Conservation (phyloP, 2,329 filamentous ascomycete species). For the Cytospora paraplurivora region DNA sequence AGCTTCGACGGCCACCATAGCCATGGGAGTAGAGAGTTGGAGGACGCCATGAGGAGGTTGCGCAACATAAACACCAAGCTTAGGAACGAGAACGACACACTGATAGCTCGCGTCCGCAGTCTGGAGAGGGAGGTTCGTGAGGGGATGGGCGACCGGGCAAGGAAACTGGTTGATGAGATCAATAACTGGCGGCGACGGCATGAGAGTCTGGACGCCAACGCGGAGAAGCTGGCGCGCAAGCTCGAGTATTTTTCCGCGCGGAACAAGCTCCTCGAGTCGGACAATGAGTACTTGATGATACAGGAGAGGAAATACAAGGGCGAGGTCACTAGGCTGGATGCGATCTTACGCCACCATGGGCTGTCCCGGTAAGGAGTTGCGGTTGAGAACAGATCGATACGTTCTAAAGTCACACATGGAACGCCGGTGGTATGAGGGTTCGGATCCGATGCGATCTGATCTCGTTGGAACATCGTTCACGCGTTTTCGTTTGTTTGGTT, state of each 20-base stretch:
- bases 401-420: background rate
- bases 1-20: slow-evolving; percentile 36
- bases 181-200: slow-evolving; percentile 31
- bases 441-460: slow-evolving; percentile 4
- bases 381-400: background rate
- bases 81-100: slow-evolving; percentile 42
- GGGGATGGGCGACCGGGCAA: slow-evolving; percentile 30
- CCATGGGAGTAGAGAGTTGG: slow-evolving; percentile 35
- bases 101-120: slow-evolving; percentile 39
- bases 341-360: slow-evolving; percentile 33
- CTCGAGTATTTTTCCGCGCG: slow-evolving; percentile 34
- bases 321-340: slow-evolving; percentile 31
- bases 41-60: slow-evolving; percentile 39
- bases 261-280: slow-evolving; percentile 32
- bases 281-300: slow-evolving; percentile 20
- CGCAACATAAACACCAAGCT: slow-evolving; percentile 40
- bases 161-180: slow-evolving; percentile 34
- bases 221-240: slow-evolving; percentile 31
- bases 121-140: slow-evolving; percentile 40
- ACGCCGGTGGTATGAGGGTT: background rate
- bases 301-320: slow-evolving; percentile 18
- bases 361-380: slow-evolving; percentile 17
- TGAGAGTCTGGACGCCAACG: slow-evolving; percentile 29
- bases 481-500: background rate
- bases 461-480: background rate